A percentile compares a stretch with the other conserved stretches of the same genome.
These are phyloP conservation scores for Ascocoryne sarcoides DNA, from an alignment of 2,329 filamentous ascomycete genomes.

Conservation along the genomic window DNA sequence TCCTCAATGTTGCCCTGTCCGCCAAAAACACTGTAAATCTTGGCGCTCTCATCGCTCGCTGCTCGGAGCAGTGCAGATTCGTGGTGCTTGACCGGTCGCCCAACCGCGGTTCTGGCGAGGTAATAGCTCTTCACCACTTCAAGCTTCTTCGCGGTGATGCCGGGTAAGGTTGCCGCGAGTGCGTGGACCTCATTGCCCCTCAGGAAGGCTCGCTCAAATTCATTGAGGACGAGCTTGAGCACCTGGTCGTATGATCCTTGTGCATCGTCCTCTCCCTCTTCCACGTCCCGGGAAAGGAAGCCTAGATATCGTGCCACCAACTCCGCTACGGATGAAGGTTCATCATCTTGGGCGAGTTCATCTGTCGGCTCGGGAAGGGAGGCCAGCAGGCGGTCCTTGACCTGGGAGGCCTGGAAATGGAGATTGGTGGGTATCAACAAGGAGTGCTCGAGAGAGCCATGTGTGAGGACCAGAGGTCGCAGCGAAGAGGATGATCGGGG, in stretches of 20 bases:
- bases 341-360: conserved; percentile 94
- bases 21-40: conserved; percentile 89
- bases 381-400: conserved; percentile 82
- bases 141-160: conserved; percentile 88
- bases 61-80: conserved; percentile 89
- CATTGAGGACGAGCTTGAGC: conserved; percentile 82
- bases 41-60: conserved; percentile 72
- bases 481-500: conserved; percentile 89
- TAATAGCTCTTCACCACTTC: conserved; percentile 88
- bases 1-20: conserved; percentile 99
- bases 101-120: conserved; percentile 72
- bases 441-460: conserved; percentile 92
- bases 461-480: conserved; percentile 79
- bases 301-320: conserved; percentile 90
- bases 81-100: conserved; percentile 81
- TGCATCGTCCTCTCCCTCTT: conserved; percentile 82
- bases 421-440: conserved; percentile 92
- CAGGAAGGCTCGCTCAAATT: conserved; percentile 93
- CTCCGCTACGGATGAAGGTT: conserved; percentile 92
- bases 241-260: conserved; percentile 88
- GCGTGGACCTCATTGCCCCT: conserved; percentile 95
- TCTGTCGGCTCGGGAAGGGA: conserved; percentile 87
- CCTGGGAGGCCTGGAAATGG: conserved; percentile 90
- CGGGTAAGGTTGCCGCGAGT: conserved; percentile 73
- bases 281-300: conserved; percentile 79